Conservation (phyloP, 78 protist species). For the Polysphondylium violaceum region DNA sequence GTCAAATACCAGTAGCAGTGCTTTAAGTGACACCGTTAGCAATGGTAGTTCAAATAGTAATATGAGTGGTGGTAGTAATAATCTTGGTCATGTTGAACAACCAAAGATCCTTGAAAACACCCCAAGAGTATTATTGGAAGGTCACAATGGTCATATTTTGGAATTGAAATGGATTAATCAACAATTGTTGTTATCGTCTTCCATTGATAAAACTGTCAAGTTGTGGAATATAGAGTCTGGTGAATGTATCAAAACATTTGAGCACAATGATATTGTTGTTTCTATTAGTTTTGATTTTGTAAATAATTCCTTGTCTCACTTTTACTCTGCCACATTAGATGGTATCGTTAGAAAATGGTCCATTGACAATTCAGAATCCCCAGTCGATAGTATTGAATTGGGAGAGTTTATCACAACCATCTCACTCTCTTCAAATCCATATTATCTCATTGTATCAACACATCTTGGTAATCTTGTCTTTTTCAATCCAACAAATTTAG, state of each 20-base stretch:
- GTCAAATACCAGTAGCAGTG: not conserved
- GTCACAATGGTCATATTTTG: conserved; percentile 60
- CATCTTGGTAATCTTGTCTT: conserved; percentile 59
- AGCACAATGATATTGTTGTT: conserved; percentile 81
- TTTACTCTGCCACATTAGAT: conserved; percentile 56
- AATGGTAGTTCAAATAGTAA: conserved; percentile 7
- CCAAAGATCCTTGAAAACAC: not conserved
- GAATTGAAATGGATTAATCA: conserved; percentile 58
- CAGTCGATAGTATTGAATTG: conserved; percentile 9
- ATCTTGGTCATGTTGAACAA: no score
- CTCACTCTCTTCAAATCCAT: not conserved
- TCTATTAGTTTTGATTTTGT: conserved; percentile 44
- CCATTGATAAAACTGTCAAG: conserved; percentile 51
- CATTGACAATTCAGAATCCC: not conserved
- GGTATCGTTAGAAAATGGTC: conserved; percentile 56
- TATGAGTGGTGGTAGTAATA: conserved; percentile 4
- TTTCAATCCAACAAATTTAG: not conserved
- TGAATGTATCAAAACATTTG: conserved; percentile 55
- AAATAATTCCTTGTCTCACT: not conserved
- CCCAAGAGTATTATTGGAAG: conserved; percentile 13
- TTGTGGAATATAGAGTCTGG: conserved; percentile 25
- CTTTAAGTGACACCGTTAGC: not conserved
- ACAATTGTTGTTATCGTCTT: conserved; percentile 7
- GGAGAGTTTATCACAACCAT: conserved; percentile 63
- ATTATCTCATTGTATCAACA: conserved; percentile 45